Evolutionary conservation across 768 basidiomycete genomes (phyloP).

Genomic region (Termitomyces sp.): DNA sequence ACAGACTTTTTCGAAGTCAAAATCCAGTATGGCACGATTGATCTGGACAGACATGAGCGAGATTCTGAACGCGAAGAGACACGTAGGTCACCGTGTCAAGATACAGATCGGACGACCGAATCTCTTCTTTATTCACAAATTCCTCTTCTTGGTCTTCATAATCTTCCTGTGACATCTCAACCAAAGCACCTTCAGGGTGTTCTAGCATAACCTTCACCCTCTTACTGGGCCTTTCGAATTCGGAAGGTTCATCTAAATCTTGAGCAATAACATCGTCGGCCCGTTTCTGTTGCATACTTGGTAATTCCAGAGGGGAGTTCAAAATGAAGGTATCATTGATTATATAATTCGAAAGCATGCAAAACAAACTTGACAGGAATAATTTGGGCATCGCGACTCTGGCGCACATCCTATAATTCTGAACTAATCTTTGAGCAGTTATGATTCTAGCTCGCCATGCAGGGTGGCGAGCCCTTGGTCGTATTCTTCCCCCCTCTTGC

Average conservation of each 20-base stretch:
- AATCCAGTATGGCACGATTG: conserved; percentile 86
- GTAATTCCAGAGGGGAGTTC: not conserved
- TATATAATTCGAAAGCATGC: conserved; percentile 3
- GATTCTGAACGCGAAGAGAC: conserved; percentile 6
- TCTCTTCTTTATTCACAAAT: conserved; percentile 22
- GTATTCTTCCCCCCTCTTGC: not conserved
- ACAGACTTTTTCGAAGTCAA: conserved; percentile 99
- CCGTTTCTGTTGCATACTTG: conserved; percentile 6
- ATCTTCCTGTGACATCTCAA: conserved; percentile 11
- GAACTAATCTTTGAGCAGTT: not conserved
- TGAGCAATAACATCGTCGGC: conserved; percentile 5
- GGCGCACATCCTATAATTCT: not conserved
- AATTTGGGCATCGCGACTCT: not conserved
- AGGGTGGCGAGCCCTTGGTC: not conserved
- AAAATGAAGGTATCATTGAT: not conserved
- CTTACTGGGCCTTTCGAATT: conserved; percentile 29
- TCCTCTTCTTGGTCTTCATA: conserved; percentile 29
- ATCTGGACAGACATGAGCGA: conserved; percentile 46
- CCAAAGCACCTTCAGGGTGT: not conserved
- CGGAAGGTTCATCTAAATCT: conserved; percentile 2
- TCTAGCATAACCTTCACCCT: conserved; percentile 18
- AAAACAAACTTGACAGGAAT: not conserved
- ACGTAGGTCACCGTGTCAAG: conserved; percentile 75
- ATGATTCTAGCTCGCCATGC: conserved; percentile 14
- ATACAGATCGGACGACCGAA: conserved; percentile 78